Conservation (phyloP, 73 alveolate species). For the Diophrys appendiculata region DNA sequence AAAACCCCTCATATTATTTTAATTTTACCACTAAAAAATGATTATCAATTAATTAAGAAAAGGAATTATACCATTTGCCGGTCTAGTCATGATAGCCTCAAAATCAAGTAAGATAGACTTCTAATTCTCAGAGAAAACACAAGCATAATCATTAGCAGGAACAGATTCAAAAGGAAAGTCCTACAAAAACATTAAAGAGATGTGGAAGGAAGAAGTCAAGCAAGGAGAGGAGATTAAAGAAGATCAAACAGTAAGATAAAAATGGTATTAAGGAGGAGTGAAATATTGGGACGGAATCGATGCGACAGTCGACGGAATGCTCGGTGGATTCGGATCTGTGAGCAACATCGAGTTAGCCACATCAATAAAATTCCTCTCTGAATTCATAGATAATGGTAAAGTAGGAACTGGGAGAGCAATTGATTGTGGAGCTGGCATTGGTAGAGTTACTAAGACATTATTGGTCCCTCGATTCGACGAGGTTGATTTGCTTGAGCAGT, state of each 20-base stretch:
- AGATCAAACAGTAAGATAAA: constrained; percentile 32
- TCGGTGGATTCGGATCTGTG: constrained; percentile 67
- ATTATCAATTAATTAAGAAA: constrained; percentile 95
- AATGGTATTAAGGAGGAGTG: constrained; percentile 56
- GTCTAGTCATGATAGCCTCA: no score
- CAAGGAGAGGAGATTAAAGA: constrained; percentile 26
- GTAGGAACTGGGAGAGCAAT: constrained; percentile 54
- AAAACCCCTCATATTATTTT: constrained; percentile 73
- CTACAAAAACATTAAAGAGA: constrained; percentile 36
- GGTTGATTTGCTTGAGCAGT: constrained; percentile 71
- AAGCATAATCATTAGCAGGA: constrained; percentile 71
- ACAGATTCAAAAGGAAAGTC: constrained; percentile 54
- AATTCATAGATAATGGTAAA: constrained; percentile 15
- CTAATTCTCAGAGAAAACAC: neutral
- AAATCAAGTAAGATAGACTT: no score
- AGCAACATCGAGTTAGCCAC: constrained; percentile 57
- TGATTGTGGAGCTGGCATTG: constrained; percentile 87
- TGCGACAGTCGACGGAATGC: constrained; percentile 59
- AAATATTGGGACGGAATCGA: constrained; percentile 64
- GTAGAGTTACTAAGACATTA: constrained; percentile 70
- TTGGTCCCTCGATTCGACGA: constrained; percentile 58
- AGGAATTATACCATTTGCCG: no score
- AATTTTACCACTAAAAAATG: no score
- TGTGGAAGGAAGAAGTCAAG: constrained; percentile 61
- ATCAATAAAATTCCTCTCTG: constrained; percentile 38